phyloP scores from a whole-genome alignment of 2,329 filamentous ascomycete species.

The Colletotrichum aenigma region DNA sequence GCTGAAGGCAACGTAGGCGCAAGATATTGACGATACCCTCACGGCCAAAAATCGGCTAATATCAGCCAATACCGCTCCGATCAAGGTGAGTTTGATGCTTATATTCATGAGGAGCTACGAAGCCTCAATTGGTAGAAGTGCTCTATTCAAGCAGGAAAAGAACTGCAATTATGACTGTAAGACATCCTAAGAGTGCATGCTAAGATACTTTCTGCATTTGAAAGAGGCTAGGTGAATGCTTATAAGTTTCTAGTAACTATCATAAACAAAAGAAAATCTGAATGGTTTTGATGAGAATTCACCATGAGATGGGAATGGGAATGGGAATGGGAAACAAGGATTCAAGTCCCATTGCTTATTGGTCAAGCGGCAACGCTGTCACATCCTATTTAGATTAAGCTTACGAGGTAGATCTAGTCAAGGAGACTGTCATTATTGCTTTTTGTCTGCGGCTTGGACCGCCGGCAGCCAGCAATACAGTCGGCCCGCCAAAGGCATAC shows the following conservation, averaged over 20 bases:
- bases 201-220: not conserved
- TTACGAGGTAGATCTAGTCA: not conserved
- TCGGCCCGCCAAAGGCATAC: too few species aligned
- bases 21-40: too few species aligned
- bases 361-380: not conserved
- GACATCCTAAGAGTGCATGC: not conserved
- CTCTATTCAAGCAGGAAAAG: not conserved
- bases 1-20: too few species aligned
- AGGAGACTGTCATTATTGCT: not conserved
- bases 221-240: not conserved
- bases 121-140: not conserved
- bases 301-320: too few species aligned
- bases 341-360: not conserved
- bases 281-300: too few species aligned
- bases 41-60: too few species aligned
- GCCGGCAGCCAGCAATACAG: not conserved
- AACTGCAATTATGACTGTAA: too few species aligned
- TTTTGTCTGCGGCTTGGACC: not conserved
- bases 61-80: not conserved
- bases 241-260: not conserved
- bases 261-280: too few species aligned
- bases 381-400: not conserved
- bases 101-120: not conserved
- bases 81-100: not conserved
- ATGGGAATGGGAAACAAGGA: not conserved